These are phyloP conservation scores for Blastocystis sp. DNA, from an alignment of 352 stramenopile genomes.

Conservation along the genomic window DNA sequence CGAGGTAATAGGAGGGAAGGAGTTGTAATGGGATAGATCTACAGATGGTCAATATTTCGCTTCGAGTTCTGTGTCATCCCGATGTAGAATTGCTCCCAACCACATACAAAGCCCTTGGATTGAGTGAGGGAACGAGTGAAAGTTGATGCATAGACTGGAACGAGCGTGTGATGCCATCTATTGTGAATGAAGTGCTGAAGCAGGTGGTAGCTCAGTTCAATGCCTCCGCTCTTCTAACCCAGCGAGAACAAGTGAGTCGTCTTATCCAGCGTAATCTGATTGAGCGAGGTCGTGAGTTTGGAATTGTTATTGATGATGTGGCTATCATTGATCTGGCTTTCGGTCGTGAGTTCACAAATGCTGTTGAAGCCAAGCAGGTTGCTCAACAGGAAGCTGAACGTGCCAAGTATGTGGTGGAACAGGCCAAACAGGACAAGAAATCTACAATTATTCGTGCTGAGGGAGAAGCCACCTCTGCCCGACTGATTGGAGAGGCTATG, in stretches of 20 bases:
- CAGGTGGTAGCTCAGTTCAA: constrained; percentile 97
- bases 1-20: constrained; percentile 61
- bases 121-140: constrained; percentile 67
- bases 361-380: constrained; percentile 98
- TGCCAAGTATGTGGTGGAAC: constrained; percentile 93
- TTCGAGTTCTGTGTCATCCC: constrained; percentile 94
- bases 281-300: constrained; percentile 78
- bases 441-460: constrained; percentile 89
- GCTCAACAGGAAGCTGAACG: constrained; percentile 96
- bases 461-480: constrained; percentile 94
- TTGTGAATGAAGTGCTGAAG: constrained; percentile 98
- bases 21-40: constrained; percentile 80
- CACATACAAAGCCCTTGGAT: constrained; percentile 89
- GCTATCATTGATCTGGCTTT: constrained; percentile 98
- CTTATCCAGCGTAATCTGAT: constrained; percentile 85
- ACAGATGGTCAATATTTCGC: constrained; percentile 97
- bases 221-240: constrained; percentile 93
- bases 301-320: constrained; percentile 90
- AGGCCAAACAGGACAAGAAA: constrained; percentile 96
- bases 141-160: constrained; percentile 81
- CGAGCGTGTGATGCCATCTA: constrained; percentile 90
- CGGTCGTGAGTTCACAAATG: constrained; percentile 91
- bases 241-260: constrained; percentile 89
- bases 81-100: constrained; percentile 82
- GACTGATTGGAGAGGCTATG: constrained; percentile 93